Conservation (phyloP, 257 asterid species). For the Knoxia roxburghii region DNA sequence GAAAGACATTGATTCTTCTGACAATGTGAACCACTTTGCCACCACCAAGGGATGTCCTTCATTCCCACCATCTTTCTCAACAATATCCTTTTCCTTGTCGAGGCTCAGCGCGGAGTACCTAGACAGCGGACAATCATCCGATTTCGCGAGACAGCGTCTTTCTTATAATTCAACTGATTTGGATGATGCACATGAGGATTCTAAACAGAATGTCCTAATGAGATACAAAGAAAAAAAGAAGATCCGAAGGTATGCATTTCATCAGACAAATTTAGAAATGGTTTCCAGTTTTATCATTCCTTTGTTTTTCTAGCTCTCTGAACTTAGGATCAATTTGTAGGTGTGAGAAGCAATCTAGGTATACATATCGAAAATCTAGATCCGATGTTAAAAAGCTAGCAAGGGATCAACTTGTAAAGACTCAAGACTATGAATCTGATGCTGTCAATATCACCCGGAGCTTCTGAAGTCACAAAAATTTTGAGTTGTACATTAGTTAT, state of each 20-base stretch:
- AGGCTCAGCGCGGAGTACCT: conserved; percentile 38
- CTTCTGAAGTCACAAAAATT: conserved; percentile 21
- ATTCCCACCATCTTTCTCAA: conserved; percentile 23
- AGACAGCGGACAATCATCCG: conserved; percentile 34
- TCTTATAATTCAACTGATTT: conserved; percentile 21
- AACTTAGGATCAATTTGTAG: conserved; percentile 19
- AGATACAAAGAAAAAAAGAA: conserved; percentile 46
- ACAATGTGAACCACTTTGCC: conserved; percentile 12
- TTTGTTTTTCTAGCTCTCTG: not conserved
- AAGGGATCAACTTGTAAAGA: conserved; percentile 25
- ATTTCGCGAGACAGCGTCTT: conserved; percentile 16
- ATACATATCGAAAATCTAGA: conserved; percentile 31
- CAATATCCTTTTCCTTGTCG: conserved; percentile 32
- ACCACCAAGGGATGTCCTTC: conserved; percentile 6
- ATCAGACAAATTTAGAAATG: not conserved
- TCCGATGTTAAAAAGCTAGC: conserved; percentile 34
- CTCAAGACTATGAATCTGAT: conserved; percentile 22
- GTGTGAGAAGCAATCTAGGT: conserved; percentile 38
- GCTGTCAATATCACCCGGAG: conserved; percentile 19
- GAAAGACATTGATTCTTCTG: conserved; percentile 14
- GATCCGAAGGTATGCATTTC: conserved; percentile 29
- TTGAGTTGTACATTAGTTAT: conserved; percentile 1
- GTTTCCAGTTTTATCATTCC: not conserved
- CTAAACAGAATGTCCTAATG: conserved; percentile 27
- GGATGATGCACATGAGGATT: conserved; percentile 18